Evolutionary conservation across 768 basidiomycete species (phyloP), one percentile per base, ranked within the genome.

Genomic region (Amanita brunnescens): DNA sequence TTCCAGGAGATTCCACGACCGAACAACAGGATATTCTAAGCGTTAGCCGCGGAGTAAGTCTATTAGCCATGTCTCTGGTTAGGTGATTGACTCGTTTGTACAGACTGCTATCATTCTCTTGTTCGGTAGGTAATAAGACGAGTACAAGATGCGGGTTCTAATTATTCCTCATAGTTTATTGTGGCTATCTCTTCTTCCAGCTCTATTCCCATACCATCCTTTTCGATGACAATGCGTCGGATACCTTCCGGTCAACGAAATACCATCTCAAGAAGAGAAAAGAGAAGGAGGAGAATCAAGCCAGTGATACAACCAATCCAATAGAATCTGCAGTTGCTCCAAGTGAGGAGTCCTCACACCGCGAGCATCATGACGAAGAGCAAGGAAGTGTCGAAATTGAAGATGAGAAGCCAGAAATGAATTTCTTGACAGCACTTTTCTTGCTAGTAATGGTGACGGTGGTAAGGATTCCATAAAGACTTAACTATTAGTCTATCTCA

Each of bases 51-150:
- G 88, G 87, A 9, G 87, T 89, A 60, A 37, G 83, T 68, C 3
- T 18, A 18, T 18, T 24, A 3, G 5, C 14, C 33, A 41, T 34
- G 9, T 47, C 35, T 40, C 40, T 29, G 46, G 21, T 3, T 43
- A 41, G 16, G 49, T 26, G 21, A 35, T 47, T 3, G 23, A 23
- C 35, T 5, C 18, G 6, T 26, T 52, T 54, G 43, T 20, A 0
- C 54, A 87, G 84, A 82, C 84, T 26, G 76, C 91, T 1, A 73
- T 93, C 49, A 81, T 93, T 49, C 74, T 91, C 9, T 75, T 91
- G 10, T 74, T 87, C 67, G 84, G 86, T 88, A 63, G 54, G 81
- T 55, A 2, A 37, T 6, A 14, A 2, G n/a, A 37, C 32, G 5
- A n/a, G n/a, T 18, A 32, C 33, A 5, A 51, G 39, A 53, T 10